Conservation (phyloP, 2,329 filamentous ascomycete genomes). For the Niveomyces coronatus region DNA sequence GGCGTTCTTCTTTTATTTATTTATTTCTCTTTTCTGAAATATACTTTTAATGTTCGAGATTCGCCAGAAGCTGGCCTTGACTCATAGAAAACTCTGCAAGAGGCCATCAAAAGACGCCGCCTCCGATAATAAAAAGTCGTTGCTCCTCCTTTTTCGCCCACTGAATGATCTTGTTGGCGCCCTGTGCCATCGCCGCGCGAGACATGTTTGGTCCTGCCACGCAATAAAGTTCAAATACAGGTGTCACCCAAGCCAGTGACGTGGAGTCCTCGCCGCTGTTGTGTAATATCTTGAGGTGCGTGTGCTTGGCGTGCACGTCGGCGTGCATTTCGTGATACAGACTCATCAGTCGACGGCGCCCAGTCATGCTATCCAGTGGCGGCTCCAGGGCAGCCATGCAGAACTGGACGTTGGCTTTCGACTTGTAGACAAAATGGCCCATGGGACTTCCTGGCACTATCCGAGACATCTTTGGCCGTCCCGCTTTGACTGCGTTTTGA, state of each 20-base stretch:
- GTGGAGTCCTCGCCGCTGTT: constrained; percentile 64
- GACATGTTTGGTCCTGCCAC: constrained; percentile 69
- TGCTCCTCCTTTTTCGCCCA: constrained; percentile 92
- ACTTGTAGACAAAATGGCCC: constrained; percentile 94
- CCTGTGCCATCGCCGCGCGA: constrained; percentile 61
- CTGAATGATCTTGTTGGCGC: constrained; percentile 79
- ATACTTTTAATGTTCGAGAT: too few relatives aligned
- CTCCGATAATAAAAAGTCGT: constrained; percentile 90
- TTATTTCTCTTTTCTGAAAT: too few relatives aligned
- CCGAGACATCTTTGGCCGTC: constrained; percentile 61
- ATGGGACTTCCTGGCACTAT: constrained; percentile 72
- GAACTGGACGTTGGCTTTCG: constrained; percentile 88
- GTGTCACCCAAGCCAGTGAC: constrained; percentile 82
- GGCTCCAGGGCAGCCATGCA: constrained; percentile 76
- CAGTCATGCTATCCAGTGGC: constrained; percentile 48
- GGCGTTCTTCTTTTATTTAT: too few relatives aligned
- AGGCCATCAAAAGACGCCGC: constrained; percentile 62
- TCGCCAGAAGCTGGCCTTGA: too few relatives aligned
- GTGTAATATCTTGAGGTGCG: constrained; percentile 80
- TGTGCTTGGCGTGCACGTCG: constrained; percentile 72
- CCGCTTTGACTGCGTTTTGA: constrained; percentile 55
- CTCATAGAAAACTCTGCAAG: too few relatives aligned
- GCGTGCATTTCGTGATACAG: constrained; percentile 80
- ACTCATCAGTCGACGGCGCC: constrained; percentile 64
- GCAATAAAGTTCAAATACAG: constrained; percentile 87